phyloP scores from a whole-genome alignment of 257 asterid species.

The Solanum commersonii region DNA sequence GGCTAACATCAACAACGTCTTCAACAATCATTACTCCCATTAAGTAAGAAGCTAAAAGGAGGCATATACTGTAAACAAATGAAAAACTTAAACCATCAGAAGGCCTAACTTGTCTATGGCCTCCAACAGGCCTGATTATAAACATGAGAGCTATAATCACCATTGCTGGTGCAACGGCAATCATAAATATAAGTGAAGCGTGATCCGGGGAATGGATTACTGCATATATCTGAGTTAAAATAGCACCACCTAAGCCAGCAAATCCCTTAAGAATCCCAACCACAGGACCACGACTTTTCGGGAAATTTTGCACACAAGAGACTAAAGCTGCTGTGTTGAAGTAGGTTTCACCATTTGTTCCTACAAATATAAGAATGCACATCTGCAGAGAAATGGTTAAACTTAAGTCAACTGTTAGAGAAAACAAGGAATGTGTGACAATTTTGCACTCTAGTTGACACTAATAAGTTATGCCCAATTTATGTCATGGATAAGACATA shows the following conservation, averaged over 20 bases:
- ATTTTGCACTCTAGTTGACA: not conserved
- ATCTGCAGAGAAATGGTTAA: conserved; percentile 19
- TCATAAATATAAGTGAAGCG: conserved; percentile 52
- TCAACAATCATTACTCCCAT: conserved; percentile 54
- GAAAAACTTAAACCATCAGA: conserved; percentile 37
- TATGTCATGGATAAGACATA: not conserved
- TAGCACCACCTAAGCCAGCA: conserved; percentile 58
- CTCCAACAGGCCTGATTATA: conserved; percentile 46
- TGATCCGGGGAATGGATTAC: conserved; percentile 38
- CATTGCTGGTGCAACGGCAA: conserved; percentile 54
- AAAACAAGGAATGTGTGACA: not conserved
- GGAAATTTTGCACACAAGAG: conserved; percentile 57
- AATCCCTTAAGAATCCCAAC: conserved; percentile 67
- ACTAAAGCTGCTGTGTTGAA: conserved; percentile 52
- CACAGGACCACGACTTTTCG: conserved; percentile 57
- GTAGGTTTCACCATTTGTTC: conserved; percentile 64
- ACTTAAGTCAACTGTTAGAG: not conserved
- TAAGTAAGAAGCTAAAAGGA: conserved; percentile 40
- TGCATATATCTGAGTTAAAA: conserved; percentile 42
- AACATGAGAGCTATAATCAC: conserved; percentile 46
- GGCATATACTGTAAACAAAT: conserved; percentile 27
- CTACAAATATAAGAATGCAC: conserved; percentile 56
- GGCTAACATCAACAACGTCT: conserved; percentile 30
- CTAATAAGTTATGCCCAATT: not conserved
- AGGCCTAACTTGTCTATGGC: conserved; percentile 38